A percentile compares a stretch with the other conserved stretches of the same genome.
phyloP scores from a whole-genome alignment of 148 eudicot genomes.

The Limonium bicolor region DNA sequence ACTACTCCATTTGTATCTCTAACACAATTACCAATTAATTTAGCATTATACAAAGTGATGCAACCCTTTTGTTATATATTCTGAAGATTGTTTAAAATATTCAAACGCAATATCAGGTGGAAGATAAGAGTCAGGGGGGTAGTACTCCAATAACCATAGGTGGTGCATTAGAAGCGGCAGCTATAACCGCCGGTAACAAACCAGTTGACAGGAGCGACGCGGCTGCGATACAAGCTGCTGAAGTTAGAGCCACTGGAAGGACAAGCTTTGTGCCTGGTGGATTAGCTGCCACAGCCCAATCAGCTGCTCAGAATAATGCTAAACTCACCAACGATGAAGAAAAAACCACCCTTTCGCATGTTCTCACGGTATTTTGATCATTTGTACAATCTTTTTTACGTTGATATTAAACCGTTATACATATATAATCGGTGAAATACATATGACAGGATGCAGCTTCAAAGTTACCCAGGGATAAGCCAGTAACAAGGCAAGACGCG shows the following conservation, averaged over 20 bases:
- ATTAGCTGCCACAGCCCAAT: constrained; percentile 22
- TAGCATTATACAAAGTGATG: too few species aligned
- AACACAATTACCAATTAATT: too few species aligned
- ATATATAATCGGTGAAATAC: neutral
- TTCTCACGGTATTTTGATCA: constrained; percentile 5
- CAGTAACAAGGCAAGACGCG: neutral
- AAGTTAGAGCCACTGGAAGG: constrained; percentile 22
- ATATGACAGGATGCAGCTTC: neutral
- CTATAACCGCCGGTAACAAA: constrained; percentile 16
- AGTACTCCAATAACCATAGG: constrained; percentile 19
- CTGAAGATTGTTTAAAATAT: too few species aligned
- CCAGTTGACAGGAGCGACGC: constrained; percentile 24
- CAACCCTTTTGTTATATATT: too few species aligned
- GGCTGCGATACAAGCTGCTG: constrained; percentile 29
- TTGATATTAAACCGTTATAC: neutral
- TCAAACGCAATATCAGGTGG: too few species aligned
- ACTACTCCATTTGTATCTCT: too few species aligned
- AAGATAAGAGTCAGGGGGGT: too few species aligned
- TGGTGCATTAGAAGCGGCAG: constrained; percentile 27
- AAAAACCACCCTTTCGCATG: constrained; percentile 16
- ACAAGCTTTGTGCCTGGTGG: constrained; percentile 12
- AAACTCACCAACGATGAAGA: constrained; percentile 10
- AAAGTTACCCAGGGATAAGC: neutral
- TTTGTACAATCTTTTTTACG: neutral
- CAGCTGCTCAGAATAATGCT: constrained; percentile 18